These are phyloP conservation scores for Tolypocladium sp. DNA, from an alignment of 2,329 filamentous ascomycete genomes.

Conservation along the genomic window DNA sequence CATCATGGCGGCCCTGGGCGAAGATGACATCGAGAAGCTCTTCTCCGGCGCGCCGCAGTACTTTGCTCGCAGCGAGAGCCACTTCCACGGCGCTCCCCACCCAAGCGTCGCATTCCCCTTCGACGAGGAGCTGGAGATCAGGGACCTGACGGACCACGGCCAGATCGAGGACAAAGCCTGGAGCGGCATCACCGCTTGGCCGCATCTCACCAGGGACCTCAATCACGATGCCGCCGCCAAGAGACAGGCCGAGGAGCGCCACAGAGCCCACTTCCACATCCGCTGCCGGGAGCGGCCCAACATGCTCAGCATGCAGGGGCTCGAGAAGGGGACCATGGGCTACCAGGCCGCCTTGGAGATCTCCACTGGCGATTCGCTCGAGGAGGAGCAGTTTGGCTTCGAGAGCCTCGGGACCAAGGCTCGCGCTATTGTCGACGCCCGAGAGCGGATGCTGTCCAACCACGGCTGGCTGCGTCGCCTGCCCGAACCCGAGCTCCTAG, in stretches of 20 bases:
- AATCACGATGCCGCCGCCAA: conserved; percentile 34
- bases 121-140: conserved; percentile 51
- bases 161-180: conserved; percentile 56
- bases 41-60: conserved; percentile 72
- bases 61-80: conserved; percentile 50
- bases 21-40: conserved; percentile 55
- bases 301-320: conserved; percentile 64
- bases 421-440: conserved; percentile 45
- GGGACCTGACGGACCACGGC: conserved; percentile 55
- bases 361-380: conserved; percentile 52
- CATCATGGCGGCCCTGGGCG: conserved; percentile 40
- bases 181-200: conserved; percentile 53
- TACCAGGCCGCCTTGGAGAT: conserved; percentile 61
- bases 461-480: conserved; percentile 46
- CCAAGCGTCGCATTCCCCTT: conserved; percentile 60
- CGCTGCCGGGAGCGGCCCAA: conserved; percentile 54
- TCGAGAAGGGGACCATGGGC: conserved; percentile 63
- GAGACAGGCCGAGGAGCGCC: conserved; percentile 32
- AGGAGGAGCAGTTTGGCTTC: conserved; percentile 53
- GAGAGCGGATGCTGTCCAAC: conserved; percentile 45
- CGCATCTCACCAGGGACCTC: conserved; percentile 46
- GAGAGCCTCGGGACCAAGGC: conserved; percentile 45
- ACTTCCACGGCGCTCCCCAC: conserved; percentile 49
- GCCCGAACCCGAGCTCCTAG: conserved; percentile 48
- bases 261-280: conserved; percentile 48